Percentiles rank a stretch among this genome's conserved stretches.
Conservation (phyloP, 1,284 basidiomycete species). For the Wallemia mellicola region DNA sequence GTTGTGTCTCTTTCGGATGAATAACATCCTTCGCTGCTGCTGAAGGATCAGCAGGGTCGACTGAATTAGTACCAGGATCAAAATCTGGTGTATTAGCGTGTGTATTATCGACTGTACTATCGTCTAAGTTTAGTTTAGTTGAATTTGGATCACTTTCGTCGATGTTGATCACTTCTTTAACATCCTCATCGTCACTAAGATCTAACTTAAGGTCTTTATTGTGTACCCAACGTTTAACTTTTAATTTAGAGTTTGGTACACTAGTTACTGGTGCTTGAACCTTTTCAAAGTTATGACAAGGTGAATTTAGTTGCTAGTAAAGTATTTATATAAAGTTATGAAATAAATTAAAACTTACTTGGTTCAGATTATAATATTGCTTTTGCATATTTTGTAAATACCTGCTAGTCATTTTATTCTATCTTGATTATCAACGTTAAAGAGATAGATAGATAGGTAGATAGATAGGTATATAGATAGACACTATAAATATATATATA, state of each 20-base stretch:
- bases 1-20: background rate
- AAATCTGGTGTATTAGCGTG: background rate
- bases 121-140: background rate
- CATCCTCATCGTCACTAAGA: background rate
- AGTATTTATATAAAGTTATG: too few species aligned
- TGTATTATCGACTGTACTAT: background rate
- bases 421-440: background rate
- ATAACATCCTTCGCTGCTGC: background rate
- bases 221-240: background rate
- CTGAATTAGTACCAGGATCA: background rate
- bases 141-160: background rate
- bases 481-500: too few species aligned
- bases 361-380: background rate
- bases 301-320: background rate
- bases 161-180: background rate
- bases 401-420: background rate
- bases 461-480: too few species aligned
- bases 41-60: background rate
- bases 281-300: background rate
- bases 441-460: too few species aligned
- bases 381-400: background rate
- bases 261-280: background rate
- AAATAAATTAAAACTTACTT: too few species aligned
- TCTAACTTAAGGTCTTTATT: background rate
- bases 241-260: background rate